Percentiles rank a stretch among this genome's conserved stretches.
phyloP scores from a whole-genome alignment of 2,329 filamentous ascomycete genomes.

The Aphanocladium album region DNA sequence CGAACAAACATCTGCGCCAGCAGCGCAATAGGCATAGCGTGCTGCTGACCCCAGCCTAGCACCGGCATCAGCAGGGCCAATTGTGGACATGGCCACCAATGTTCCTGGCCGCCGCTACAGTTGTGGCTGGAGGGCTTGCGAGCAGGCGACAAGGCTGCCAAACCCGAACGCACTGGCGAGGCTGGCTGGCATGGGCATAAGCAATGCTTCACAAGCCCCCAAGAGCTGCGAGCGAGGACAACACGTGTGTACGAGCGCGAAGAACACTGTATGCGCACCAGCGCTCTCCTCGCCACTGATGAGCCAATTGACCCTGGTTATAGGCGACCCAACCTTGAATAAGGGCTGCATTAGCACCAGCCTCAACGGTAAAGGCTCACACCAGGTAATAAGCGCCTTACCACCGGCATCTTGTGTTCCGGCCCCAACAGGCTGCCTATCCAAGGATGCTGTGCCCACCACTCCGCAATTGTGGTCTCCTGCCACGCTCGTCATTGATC shows the following conservation, averaged over 20 bases:
- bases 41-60: neutral
- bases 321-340: neutral
- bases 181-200: neutral
- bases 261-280: neutral
- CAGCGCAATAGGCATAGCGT: neutral
- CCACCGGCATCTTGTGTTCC: neutral
- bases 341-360: neutral
- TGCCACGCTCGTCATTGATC: constrained; percentile 1
- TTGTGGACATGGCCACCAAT: neutral
- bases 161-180: neutral
- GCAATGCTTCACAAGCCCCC: neutral
- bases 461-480: neutral
- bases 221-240: neutral
- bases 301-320: neutral
- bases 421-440: neutral
- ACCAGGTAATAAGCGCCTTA: neutral
- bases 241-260: neutral
- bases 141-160: constrained; percentile 1
- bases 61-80: neutral
- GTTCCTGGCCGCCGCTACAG: neutral
- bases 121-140: constrained; percentile 2
- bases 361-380: neutral
- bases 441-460: neutral
- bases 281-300: neutral
- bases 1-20: neutral